Percentiles rank a stretch among this genome's conserved stretches.
Conservation (phyloP, 129 eudicot species). For the Tanacetum coccineum region DNA sequence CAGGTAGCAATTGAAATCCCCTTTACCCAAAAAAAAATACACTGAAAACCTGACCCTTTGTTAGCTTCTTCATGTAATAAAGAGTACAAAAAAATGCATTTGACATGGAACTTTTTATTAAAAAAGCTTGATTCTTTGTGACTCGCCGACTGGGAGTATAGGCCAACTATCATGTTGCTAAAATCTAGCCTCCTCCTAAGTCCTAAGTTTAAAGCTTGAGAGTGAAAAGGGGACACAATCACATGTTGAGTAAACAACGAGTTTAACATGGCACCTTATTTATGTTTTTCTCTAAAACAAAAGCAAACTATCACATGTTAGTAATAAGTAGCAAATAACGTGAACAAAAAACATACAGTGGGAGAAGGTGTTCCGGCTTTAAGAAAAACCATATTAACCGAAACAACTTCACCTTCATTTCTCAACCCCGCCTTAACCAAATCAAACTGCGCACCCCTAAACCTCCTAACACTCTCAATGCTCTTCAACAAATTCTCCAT, state of each 20-base stretch:
- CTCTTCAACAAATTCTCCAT: slow-evolving; percentile 92
- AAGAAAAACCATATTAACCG: slow-evolving; percentile 76
- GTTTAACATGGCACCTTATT: no score
- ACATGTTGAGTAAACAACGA: no score
- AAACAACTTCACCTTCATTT: slow-evolving; percentile 85
- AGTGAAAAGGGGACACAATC: neutral
- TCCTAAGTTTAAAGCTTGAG: neutral
- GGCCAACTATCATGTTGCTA: neutral
- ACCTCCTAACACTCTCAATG: slow-evolving; percentile 85
- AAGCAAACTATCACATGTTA: no score
- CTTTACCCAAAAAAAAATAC: no score
- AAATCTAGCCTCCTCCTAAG: no score
- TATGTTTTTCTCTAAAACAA: no score
- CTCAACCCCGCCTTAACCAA: slow-evolving; percentile 75
- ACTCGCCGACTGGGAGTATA: no score
- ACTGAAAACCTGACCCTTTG: neutral
- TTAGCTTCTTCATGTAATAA: no score
- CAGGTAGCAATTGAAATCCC: neutral
- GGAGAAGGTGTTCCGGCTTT: slow-evolving; percentile 96
- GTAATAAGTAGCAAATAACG: no score
- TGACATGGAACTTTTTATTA: no score
- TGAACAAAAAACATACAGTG: slow-evolving; percentile 51
- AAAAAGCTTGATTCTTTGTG: no score
- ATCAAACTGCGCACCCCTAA: slow-evolving; percentile 88
- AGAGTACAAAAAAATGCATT: no score